phyloP scores from a whole-genome alignment of 257 asterid species.

The Rhazya stricta region DNA sequence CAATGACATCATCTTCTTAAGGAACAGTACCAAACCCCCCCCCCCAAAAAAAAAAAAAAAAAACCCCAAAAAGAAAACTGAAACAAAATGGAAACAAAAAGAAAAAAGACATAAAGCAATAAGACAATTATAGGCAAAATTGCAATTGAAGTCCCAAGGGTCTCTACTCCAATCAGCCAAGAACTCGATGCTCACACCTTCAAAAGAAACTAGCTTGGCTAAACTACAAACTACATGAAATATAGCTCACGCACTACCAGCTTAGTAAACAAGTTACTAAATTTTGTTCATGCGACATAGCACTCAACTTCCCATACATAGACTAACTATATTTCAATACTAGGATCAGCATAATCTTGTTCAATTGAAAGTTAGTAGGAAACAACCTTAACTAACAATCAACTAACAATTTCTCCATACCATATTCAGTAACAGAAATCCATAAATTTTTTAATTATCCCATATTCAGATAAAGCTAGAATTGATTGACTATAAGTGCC shows the following conservation, averaged over 20 bases:
- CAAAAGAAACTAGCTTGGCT: not conserved
- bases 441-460: not conserved
- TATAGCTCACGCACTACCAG: not conserved
- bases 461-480: not conserved
- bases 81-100: no score
- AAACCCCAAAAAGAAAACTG: no score
- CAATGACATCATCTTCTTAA: not conserved
- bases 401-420: not conserved
- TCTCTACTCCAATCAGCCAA: not conserved
- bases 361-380: not conserved
- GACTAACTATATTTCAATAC: no score
- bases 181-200: not conserved
- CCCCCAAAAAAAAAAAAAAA: no score
- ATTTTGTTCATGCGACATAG: not conserved
- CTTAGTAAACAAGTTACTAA: no score
- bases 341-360: not conserved
- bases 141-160: not conserved
- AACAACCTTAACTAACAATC: not conserved
- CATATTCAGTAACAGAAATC: not conserved
- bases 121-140: no score
- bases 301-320: not conserved
- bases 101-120: no score
- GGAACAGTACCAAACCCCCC: not conserved
- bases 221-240: not conserved
- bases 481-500: not conserved